These are phyloP conservation scores for Cyberlindnera nakhonratchasimensis DNA, from an alignment of 805 yeast species.

Conservation along the genomic window DNA sequence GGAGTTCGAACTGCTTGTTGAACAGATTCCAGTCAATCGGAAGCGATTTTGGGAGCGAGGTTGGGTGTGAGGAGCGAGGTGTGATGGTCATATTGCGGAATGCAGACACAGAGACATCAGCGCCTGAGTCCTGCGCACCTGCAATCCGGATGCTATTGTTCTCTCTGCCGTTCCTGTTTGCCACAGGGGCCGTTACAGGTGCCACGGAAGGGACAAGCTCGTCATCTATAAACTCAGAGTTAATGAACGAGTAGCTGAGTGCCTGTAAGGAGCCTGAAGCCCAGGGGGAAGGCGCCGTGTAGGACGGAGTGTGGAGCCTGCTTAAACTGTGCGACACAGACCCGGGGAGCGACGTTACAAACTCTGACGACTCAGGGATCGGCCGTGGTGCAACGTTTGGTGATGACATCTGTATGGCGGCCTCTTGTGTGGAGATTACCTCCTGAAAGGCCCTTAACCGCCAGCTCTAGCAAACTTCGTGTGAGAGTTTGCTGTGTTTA, in stretches of 20 bases:
- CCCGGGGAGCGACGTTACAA: conserved; percentile 15
- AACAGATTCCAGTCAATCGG: conserved; percentile 31
- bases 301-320: background rate
- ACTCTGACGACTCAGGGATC: conserved; percentile 11
- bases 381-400: conserved; percentile 3
- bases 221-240: conserved; percentile 24
- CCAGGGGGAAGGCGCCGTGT: background rate
- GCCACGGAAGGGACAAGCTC: background rate
- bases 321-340: conserved; percentile 2
- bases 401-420: conserved; percentile 5
- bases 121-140: background rate
- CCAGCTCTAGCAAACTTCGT: too few relatives aligned
- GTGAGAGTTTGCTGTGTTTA: too few relatives aligned
- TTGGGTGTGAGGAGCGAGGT: conserved; percentile 23
- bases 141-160: too few relatives aligned
- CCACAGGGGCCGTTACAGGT: too few relatives aligned
- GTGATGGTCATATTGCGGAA: conserved; percentile 29
- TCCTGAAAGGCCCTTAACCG: too few relatives aligned
- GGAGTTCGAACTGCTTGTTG: conserved; percentile 26
- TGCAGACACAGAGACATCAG: conserved; percentile 1
- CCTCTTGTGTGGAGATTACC: too few relatives aligned
- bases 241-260: conserved; percentile 25
- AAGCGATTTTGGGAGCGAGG: conserved; percentile 26
- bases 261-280: too few relatives aligned
- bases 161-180: too few relatives aligned